These are phyloP conservation scores for Fraxinus quadrangulata DNA, from an alignment of 257 asterid genomes.

Conservation along the genomic window DNA sequence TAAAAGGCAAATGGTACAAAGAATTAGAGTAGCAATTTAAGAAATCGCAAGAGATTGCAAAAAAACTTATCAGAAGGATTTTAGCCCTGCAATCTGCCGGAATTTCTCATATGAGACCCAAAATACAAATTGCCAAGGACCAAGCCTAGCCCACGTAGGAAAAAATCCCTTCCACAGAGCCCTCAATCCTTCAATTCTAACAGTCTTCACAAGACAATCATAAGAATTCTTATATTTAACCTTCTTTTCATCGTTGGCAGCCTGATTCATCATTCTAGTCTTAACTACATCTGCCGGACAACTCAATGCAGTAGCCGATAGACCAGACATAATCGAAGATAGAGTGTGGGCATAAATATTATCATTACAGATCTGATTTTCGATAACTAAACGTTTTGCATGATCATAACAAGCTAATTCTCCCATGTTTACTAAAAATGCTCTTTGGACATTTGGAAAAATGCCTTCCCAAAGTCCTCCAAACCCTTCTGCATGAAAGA, in stretches of 20 bases:
- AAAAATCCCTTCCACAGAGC: constrained; percentile 75
- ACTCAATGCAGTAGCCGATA: constrained; percentile 71
- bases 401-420: constrained; percentile 88
- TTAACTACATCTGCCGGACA: constrained; percentile 90
- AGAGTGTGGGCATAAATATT: constrained; percentile 77
- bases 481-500: constrained; percentile 57
- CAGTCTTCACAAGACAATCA: constrained; percentile 74
- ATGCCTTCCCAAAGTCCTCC: constrained; percentile 86
- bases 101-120: constrained; percentile 85
- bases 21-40: background rate
- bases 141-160: constrained; percentile 97
- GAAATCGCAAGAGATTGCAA: background rate
- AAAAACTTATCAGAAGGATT: constrained; percentile 50
- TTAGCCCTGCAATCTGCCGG: constrained; percentile 63
- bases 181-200: constrained; percentile 54
- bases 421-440: constrained; percentile 89
- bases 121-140: constrained; percentile 96
- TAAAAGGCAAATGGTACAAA: background rate
- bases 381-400: constrained; percentile 61
- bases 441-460: constrained; percentile 75
- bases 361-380: constrained; percentile 57
- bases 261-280: constrained; percentile 86
- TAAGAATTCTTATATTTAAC: constrained; percentile 54
- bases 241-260: constrained; percentile 27
- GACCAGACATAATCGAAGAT: constrained; percentile 77